These are phyloP conservation scores for Bremia lactucae DNA, from an alignment of 352 stramenopile species.

Conservation along the genomic window DNA sequence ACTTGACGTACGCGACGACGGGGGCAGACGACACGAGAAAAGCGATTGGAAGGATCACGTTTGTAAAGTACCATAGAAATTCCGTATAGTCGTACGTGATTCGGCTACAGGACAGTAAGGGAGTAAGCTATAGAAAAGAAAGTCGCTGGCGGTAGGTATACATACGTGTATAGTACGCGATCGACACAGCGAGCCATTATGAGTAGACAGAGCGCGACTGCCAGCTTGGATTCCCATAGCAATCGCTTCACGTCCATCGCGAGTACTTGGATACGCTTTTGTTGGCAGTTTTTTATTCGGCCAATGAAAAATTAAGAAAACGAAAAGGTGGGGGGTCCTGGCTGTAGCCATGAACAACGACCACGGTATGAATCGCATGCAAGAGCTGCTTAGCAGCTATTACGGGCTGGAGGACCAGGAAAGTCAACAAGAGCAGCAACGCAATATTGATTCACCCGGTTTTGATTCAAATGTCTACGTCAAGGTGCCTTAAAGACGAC, in stretches of 20 bases:
- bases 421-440: constrained; percentile 47
- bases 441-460: constrained; percentile 65
- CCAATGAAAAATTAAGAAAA: background rate
- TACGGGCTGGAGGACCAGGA: constrained; percentile 75
- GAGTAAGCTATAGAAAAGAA: background rate
- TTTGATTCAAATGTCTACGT: constrained; percentile 71
- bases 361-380: constrained; percentile 73
- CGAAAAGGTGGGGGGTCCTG: background rate
- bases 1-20: constrained; percentile 49
- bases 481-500: constrained; percentile 25
- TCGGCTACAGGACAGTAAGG: constrained; percentile 29
- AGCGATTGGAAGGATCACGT: constrained; percentile 67
- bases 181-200: constrained; percentile 75
- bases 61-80: constrained; percentile 84
- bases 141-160: constrained; percentile 1
- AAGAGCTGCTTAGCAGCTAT: constrained; percentile 84
- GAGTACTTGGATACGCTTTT: background rate
- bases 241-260: constrained; percentile 62
- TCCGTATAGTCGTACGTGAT: constrained; percentile 83
- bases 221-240: constrained; percentile 79
- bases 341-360: constrained; percentile 39
- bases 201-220: constrained; percentile 60
- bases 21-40: constrained; percentile 71
- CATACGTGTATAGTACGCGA: constrained; percentile 79
- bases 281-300: background rate